Evolutionary conservation across 371 early-diverging fungal species (phyloP), one percentile per base, ranked within the genome.

Genomic region (Syncephalastrum sp.): DNA sequence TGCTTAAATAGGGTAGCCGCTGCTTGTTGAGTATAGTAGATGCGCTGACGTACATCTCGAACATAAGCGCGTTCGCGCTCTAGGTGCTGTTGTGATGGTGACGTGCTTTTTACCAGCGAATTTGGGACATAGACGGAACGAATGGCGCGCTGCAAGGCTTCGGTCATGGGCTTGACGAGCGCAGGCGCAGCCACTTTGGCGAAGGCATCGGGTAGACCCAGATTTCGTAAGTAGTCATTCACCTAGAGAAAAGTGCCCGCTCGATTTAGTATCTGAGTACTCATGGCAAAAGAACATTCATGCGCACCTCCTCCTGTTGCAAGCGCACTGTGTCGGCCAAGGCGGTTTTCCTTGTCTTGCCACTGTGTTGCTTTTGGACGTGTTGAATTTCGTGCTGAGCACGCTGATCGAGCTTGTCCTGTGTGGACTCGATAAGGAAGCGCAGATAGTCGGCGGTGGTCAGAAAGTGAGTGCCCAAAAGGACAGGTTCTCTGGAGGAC

Each of bases 281-380:
- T 5, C 10, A 52, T 16, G 38, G 13, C 21, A 21, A 16, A 50
- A 25, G 24, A 50, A 24, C 12, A 12, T 21, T 29, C 5, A n/a
- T 15, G 47, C 19, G 23, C 15, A 61, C 50, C 45, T 61, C 56
- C 17, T 59, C 41, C 29, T 59, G 29, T 3, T 33, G 42, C 15
- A 61, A 29, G n/a, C 45, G 25, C 25, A 57, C 51, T 47, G 50
- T 27, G 16, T 57, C 53, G 15, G 43, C 57, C 19, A 50, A 6
- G 23, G 48, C 27, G 13, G 47, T 53, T 43, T 59, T 63, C 47
- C 59, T 61, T 12, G 51, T 53, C 14, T 53, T 64, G 19, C 52
- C 47, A 29, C 65, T 65, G 43, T 65, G 65, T 21, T 42, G 10
- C 24, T 54, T 53, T 43, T 65, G 60, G n/a, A 56, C 53, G 19